Conservation (phyloP, 768 basidiomycete genomes). For the Sporobolomyces roseus region DNA sequence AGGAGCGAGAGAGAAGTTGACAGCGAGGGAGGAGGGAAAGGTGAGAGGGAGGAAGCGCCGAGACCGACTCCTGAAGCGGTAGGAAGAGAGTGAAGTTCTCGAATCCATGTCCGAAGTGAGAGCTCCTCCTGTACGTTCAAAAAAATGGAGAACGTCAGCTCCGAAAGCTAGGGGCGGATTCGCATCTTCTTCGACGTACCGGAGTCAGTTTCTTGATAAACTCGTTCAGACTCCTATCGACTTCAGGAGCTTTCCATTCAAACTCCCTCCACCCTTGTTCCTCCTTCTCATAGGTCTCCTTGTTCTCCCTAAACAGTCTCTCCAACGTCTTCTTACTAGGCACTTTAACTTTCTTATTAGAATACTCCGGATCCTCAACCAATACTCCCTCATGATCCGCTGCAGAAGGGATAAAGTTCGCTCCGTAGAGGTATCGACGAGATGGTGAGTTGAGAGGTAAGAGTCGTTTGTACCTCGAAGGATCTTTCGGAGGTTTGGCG, state of each 20-base stretch:
- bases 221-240: not conserved
- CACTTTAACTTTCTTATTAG: constrained; percentile 24
- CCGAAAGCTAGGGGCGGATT: not conserved
- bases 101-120: constrained; percentile 27
- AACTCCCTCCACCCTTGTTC: constrained; percentile 14
- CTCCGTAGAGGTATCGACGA: constrained; percentile 33
- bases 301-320: constrained; percentile 11
- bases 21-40: not conserved
- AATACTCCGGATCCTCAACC: constrained; percentile 26
- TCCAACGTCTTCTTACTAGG: constrained; percentile 24
- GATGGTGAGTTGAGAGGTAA: constrained; percentile 7
- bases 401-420: constrained; percentile 25
- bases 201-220: constrained; percentile 11
- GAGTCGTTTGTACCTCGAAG: constrained; percentile 32
- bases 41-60: not conserved
- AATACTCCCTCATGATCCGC: not conserved
- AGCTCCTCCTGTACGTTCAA: constrained; percentile 33
- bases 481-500: constrained; percentile 19
- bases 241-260: constrained; percentile 26
- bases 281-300: constrained; percentile 13
- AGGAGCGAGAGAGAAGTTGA: not conserved
- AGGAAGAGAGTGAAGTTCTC: not conserved
- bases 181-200: not conserved
- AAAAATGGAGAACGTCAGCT: not conserved
- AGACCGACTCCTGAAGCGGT: constrained; percentile 17